A percentile compares a stretch with the other conserved stretches of the same genome.
Conservation (phyloP, 768 basidiomycete species). For the Russula emetica region DNA sequence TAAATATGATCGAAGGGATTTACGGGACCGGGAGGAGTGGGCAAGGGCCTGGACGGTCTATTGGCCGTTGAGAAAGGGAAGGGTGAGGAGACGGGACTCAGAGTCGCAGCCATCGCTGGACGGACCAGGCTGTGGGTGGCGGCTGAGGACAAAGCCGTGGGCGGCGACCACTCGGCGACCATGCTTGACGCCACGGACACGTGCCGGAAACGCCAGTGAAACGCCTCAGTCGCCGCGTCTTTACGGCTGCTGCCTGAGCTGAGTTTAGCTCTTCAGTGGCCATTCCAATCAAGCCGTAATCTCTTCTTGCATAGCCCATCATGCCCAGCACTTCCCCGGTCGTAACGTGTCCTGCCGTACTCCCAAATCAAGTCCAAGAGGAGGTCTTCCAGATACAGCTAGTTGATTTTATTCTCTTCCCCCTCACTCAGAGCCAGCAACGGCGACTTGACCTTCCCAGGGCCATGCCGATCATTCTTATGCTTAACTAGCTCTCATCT, state of each 20-base stretch:
- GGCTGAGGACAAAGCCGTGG: neutral
- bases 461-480: constrained; percentile 20
- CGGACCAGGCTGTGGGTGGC: neutral
- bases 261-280: neutral
- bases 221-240: neutral
- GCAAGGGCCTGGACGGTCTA: constrained; percentile 25
- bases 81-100: neutral
- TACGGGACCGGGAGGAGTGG: constrained; percentile 24
- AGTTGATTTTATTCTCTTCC: constrained; percentile 12
- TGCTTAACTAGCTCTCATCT: constrained; percentile 6
- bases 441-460: constrained; percentile 23
- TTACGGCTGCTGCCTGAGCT: neutral
- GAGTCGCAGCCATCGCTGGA: neutral
- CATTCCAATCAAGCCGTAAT: constrained; percentile 3
- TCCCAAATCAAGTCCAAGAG: constrained; percentile 2
- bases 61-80: constrained; percentile 14
- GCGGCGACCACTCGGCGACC: constrained; percentile 18
- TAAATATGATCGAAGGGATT: constrained; percentile 17
- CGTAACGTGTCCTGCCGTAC: constrained; percentile 1
- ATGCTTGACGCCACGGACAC: constrained; percentile 22
- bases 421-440: constrained; percentile 6
- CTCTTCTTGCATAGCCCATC: neutral
- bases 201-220: constrained; percentile 1
- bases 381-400: constrained; percentile 11
- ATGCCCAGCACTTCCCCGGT: neutral